phyloP scores from a whole-genome alignment of 345 rosid genomes.

The Corchorus capsularis region DNA sequence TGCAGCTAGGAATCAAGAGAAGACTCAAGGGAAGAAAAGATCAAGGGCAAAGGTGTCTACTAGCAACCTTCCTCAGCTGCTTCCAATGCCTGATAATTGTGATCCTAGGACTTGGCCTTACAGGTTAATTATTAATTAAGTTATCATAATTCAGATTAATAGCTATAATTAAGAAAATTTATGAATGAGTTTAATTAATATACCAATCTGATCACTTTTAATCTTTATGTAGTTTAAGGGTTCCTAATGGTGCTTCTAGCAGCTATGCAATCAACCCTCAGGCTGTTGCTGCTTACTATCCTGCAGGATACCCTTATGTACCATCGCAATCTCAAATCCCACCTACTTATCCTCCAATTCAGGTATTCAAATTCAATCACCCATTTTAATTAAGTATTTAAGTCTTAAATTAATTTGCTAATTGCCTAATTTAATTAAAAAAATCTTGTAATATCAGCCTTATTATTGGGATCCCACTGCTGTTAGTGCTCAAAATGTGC shows the following conservation, averaged over 20 bases:
- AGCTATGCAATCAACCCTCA: neutral
- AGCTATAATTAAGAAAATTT: neutral
- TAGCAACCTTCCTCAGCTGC: neutral
- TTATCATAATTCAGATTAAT: neutral
- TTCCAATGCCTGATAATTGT: neutral
- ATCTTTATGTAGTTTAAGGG: neutral
- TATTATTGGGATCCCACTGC: neutral
- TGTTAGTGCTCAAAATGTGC: neutral
- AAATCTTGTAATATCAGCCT: neutral
- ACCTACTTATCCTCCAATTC: neutral
- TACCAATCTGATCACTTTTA: neutral
- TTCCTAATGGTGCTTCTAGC: neutral
- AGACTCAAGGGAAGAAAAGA: too few species aligned
- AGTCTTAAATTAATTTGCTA: neutral
- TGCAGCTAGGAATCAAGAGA: neutral
- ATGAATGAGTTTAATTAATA: neutral
- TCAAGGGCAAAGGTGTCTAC: too few species aligned
- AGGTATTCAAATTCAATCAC: conserved; percentile 1
- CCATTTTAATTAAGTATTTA: neutral
- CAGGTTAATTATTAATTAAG: neutral
- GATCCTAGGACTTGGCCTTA: conserved; percentile 5
- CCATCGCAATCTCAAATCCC: neutral
- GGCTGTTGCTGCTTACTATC: neutral
- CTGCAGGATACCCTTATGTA: neutral
- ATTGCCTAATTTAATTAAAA: neutral